phyloP scores from a whole-genome alignment of 2,329 filamentous ascomycete species.

The Stachybotrys echinatus region DNA sequence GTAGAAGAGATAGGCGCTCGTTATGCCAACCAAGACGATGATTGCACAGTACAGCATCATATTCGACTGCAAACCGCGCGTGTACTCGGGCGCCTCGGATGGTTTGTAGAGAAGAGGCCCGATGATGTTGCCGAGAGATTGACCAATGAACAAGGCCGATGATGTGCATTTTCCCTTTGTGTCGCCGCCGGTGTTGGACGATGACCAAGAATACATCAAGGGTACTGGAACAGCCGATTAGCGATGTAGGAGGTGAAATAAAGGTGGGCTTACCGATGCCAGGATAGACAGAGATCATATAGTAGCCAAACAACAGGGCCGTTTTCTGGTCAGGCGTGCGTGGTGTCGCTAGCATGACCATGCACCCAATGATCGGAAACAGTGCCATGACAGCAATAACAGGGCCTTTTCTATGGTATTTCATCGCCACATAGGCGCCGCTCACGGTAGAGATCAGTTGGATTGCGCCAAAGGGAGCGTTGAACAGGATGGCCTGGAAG shows the following conservation, averaged over 20 bases:
- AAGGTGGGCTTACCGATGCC: background rate
- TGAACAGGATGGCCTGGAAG: constrained; percentile 51
- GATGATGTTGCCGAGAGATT: constrained; percentile 55
- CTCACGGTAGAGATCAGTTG: constrained; percentile 55
- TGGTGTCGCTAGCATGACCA: constrained; percentile 41
- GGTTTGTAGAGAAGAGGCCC: constrained; percentile 50
- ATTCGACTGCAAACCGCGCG: constrained; percentile 49
- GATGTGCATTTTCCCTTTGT: constrained; percentile 60
- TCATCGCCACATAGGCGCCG: constrained; percentile 42
- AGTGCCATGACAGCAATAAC: constrained; percentile 46
- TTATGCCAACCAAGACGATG: constrained; percentile 33
- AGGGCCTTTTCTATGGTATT: constrained; percentile 45
- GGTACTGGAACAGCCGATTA: constrained; percentile 14
- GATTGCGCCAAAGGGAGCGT: constrained; percentile 53
- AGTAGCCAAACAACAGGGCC: constrained; percentile 47
- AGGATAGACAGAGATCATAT: constrained; percentile 21
- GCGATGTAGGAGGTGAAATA: background rate
- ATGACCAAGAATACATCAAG: constrained; percentile 47
- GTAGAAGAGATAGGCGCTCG: constrained; percentile 29
- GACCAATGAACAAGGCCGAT: constrained; percentile 48
- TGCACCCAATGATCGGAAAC: constrained; percentile 38
- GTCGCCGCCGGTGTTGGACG: constrained; percentile 53
- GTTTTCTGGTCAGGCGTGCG: constrained; percentile 36
- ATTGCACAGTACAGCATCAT: constrained; percentile 30
- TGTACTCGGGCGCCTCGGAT: constrained; percentile 7